A percentile compares a stretch with the other conserved stretches of the same genome.
These are phyloP conservation scores for Vitis riparia DNA, from an alignment of 164 flowering plant genomes.

Conservation along the genomic window DNA sequence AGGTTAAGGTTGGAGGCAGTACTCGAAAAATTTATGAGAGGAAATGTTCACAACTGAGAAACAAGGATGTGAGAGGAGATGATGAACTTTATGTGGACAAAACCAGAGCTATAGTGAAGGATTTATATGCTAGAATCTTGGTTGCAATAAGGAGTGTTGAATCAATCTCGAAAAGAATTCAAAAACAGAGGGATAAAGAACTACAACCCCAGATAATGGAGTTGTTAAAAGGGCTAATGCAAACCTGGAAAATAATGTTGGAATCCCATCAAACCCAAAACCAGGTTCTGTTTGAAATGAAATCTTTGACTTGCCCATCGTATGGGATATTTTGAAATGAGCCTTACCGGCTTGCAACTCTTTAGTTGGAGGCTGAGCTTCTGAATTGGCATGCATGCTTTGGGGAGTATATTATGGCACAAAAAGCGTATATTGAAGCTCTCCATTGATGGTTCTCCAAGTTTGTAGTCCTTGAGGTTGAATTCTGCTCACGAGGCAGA, in stretches of 20 bases:
- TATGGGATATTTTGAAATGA: conserved; percentile 62
- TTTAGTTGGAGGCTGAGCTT: conserved; percentile 80
- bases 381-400: conserved; percentile 81
- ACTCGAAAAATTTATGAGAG: conserved; percentile 68
- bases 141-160: conserved; percentile 85
- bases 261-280: conserved; percentile 82
- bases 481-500: conserved; percentile 51
- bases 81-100: conserved; percentile 57
- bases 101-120: conserved; percentile 79
- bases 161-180: conserved; percentile 71
- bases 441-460: conserved; percentile 82
- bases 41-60: conserved; percentile 61
- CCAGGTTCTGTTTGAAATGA: conserved; percentile 70
- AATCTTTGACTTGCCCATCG: conserved; percentile 56
- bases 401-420: conserved; percentile 55
- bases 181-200: conserved; percentile 85
- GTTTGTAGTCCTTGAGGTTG: conserved; percentile 73
- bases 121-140: conserved; percentile 77
- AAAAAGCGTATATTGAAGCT: conserved; percentile 66
- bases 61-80: conserved; percentile 68
- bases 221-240: conserved; percentile 73
- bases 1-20: conserved; percentile 93
- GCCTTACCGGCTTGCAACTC: conserved; percentile 74
- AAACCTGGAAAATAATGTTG: conserved; percentile 71
- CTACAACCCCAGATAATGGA: conserved; percentile 85